Conservation (phyloP, 2,329 filamentous ascomycete species). For the Parasarocladium wereldwijsianum region DNA sequence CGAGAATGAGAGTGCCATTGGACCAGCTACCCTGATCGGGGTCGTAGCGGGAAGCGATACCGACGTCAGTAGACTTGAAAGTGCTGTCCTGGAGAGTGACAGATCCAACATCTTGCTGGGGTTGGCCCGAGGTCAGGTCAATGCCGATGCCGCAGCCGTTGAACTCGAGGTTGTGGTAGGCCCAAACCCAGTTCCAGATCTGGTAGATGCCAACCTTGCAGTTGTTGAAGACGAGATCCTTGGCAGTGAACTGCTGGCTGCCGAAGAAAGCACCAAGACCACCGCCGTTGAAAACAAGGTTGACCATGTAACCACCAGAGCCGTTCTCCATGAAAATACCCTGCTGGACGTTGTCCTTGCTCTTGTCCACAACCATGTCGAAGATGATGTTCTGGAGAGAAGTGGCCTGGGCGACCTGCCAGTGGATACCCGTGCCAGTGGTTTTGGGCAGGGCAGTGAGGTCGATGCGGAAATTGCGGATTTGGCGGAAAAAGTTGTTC, state of each 20-base stretch:
- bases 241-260: conserved; percentile 52
- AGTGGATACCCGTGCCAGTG: conserved; percentile 35
- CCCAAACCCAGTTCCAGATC: conserved; percentile 64
- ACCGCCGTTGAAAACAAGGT: conserved; percentile 49
- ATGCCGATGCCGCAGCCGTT: conserved; percentile 62
- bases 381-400: conserved; percentile 33
- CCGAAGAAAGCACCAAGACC: conserved; percentile 40
- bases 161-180: conserved; percentile 61
- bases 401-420: conserved; percentile 45
- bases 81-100: conserved; percentile 69
- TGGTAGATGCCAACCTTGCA: conserved; percentile 49
- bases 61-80: conserved; percentile 60
- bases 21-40: conserved; percentile 33
- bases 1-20: conserved; percentile 69
- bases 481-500: conserved; percentile 49
- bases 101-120: conserved; percentile 66
- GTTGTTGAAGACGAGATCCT: conserved; percentile 46
- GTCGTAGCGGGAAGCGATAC: conserved; percentile 53
- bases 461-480: conserved; percentile 42
- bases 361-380: conserved; percentile 21
- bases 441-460: conserved; percentile 24
- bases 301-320: conserved; percentile 29
- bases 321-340: conserved; percentile 16
- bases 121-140: conserved; percentile 53
- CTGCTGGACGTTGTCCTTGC: conserved; percentile 7